Evolutionary conservation across 2,329 filamentous ascomycete species (phyloP).

Genomic region (Lecanicillium sp.): DNA sequence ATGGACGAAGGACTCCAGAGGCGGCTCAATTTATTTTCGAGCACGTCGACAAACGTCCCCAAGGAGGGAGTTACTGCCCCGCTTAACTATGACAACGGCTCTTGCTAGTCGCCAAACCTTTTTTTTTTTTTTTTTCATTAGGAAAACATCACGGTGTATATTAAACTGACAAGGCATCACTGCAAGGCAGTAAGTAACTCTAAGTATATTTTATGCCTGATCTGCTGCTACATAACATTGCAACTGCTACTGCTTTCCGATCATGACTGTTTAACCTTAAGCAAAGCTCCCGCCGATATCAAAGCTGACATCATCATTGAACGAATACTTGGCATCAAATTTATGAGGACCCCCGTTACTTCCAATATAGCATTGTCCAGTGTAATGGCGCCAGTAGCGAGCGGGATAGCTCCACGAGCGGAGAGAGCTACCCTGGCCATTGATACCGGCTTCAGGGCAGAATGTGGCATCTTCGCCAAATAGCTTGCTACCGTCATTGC

Average conservation of each 20-base stretch:
- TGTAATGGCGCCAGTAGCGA: slow-evolving; percentile 46
- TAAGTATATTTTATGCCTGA: too few species aligned
- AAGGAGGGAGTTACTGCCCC: too few species aligned
- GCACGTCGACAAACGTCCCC: too few species aligned
- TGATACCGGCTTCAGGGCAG: slow-evolving; percentile 45
- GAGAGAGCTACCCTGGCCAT: slow-evolving; percentile 40
- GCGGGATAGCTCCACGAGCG: slow-evolving; percentile 52
- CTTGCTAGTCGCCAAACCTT: too few species aligned
- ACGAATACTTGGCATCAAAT: slow-evolving; percentile 40
- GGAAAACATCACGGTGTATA: too few species aligned
- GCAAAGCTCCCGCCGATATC: slow-evolving; percentile 20
- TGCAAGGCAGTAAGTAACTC: too few species aligned
- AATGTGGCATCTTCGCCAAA: slow-evolving; percentile 57
- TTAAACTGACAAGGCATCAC: too few species aligned
- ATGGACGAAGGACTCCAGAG: slow-evolving; percentile 20
- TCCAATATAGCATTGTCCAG: slow-evolving; percentile 30
- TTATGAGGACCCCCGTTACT: slow-evolving; percentile 45
- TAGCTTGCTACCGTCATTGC: slow-evolving; percentile 45
- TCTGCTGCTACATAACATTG: too few species aligned
- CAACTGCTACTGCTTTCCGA: too few species aligned
- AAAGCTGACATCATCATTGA: slow-evolving; percentile 47
- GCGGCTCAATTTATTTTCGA: slow-evolving; percentile 2
- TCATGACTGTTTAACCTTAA: neutral
- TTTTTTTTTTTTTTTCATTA: too few species aligned
- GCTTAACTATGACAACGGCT: too few species aligned